Conservation (phyloP, 78 protist species). For the Dictyostelium intermedium region DNA sequence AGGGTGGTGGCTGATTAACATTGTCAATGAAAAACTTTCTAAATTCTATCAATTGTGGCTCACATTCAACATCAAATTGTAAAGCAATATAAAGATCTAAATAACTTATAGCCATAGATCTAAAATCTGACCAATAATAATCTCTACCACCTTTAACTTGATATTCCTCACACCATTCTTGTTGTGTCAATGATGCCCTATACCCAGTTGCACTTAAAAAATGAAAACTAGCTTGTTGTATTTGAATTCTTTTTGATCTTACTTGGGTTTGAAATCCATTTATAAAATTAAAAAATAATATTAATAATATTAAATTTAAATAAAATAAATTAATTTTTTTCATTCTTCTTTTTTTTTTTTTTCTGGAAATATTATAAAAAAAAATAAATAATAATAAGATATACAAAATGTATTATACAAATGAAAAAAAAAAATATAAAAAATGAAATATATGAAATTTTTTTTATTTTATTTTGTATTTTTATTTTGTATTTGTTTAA, state of each 20-base stretch:
- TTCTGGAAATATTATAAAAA: too few species aligned
- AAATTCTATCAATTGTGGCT: not conserved
- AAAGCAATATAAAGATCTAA: constrained; percentile 6
- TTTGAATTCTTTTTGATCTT: not conserved
- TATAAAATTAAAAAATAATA: not conserved
- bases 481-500: too few species aligned
- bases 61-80: constrained; percentile 28
- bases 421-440: too few species aligned
- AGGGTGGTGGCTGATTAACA: not conserved
- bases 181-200: not conserved
- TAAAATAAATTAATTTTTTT: not conserved
- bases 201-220: constrained; percentile 4
- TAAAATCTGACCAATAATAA: constrained; percentile 4
- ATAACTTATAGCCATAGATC: not conserved
- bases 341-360: not conserved
- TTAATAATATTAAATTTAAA: not conserved
- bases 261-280: not conserved
- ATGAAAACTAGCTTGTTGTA: not conserved
- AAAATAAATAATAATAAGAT: too few species aligned
- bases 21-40: not conserved
- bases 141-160: not conserved
- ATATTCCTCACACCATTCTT: constrained; percentile 17
- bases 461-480: too few species aligned
- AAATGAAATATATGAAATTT: too few species aligned
- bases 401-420: too few species aligned